Evolutionary conservation across 352 stramenopile genomes (phyloP), one percentile per base, ranked within the genome.

Genomic region (Pseudoperonospora humuli): DNA sequence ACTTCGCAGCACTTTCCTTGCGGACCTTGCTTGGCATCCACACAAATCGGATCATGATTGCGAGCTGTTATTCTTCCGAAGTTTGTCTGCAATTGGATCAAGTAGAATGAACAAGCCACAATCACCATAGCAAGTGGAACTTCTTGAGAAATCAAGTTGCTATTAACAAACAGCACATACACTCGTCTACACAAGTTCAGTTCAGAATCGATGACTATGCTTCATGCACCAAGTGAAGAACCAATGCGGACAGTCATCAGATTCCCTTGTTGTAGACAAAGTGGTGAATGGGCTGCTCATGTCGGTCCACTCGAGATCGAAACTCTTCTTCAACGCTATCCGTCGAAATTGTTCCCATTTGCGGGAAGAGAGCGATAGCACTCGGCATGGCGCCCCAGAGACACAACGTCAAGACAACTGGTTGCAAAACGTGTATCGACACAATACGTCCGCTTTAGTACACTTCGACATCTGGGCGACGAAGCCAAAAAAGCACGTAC

Each of bases 201-300:
- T n/a, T n/a, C n/a, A 36, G 14, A 19, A 35, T 20, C 31, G 0
- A 7, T n/a, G 21, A 15, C 14, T 4, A 15, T 23, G 17, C 9
- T 37, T 37, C 31, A 37, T 38, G 7, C 7, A 5, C 14, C 2
- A 3, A 23, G 23, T 21, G 15, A 5, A 21, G 32, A 38, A 2
- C 15, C 15, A 1, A 24, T 38, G 15, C 3, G 9, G 32, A 38
- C 9, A 10, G 5, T 29, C 6, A 8, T 64, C 59, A 90, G 40
- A 90, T 86, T 42, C 78, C 78, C 57, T 91, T 91, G 71, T 91
- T 85, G 63, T 91, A 91, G 35, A 67, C 69, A 49, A 87, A 83
- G 26, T 74, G 55, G 21, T 64, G 58, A 45, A 87, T 67, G 32
- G 60, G 73, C 26, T 79, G 58, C 28, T 71, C 75, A 19, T 74